Evolutionary conservation across 192 early-diverging fungal species (phyloP).

Genomic region (Funneliformis geosporum): DNA sequence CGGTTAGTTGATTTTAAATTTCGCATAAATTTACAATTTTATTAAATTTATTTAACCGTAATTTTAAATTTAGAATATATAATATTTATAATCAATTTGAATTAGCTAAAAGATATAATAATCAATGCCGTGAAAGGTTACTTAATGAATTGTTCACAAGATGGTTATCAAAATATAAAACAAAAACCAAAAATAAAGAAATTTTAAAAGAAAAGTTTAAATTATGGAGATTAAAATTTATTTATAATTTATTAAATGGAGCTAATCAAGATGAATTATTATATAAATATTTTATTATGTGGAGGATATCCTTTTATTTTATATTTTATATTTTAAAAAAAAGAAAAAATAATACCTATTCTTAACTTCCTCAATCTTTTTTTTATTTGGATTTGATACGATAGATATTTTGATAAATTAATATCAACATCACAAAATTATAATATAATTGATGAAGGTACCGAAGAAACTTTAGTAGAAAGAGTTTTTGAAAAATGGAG

Average conservation of each 20-base stretch:
- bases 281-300: background rate
- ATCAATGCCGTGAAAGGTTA: background rate
- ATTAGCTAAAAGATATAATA: background rate
- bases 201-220: constrained; percentile 9
- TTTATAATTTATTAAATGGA: background rate
- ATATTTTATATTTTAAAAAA: background rate
- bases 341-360: background rate
- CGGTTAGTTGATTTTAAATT: background rate
- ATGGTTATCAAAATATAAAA: constrained; percentile 1
- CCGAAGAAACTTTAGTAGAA: background rate
- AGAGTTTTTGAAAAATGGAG: constrained; percentile 22
- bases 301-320: constrained; percentile 26
- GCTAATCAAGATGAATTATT: background rate
- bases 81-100: background rate
- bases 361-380: background rate
- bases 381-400: background rate
- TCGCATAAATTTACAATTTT: background rate
- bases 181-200: constrained; percentile 1
- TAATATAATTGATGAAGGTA: background rate
- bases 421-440: background rate
- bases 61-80: background rate
- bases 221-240: constrained; percentile 14
- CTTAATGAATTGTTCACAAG: background rate
- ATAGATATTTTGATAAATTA: constrained; percentile 13
- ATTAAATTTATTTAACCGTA: too few species aligned